Evolutionary conservation across 1,139 yeast genomes (phyloP), one percentile per base, ranked within the genome.

Genomic region (Lodderomyces orthopsilosis): DNA sequence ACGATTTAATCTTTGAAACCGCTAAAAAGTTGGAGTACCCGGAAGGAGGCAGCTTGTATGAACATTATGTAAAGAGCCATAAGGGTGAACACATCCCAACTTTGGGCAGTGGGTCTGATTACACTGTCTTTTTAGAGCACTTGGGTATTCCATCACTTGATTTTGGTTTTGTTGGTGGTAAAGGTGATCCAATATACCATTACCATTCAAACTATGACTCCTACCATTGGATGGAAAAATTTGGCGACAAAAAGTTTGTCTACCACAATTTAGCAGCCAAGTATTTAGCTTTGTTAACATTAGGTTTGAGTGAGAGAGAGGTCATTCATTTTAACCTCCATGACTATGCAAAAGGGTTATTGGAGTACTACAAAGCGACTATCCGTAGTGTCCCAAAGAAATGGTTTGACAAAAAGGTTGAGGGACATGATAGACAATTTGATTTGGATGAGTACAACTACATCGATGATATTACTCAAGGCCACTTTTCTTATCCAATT

Each of bases 201-300:
- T 65, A 68, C 44, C 83, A 83, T 57, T 82, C 90, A 7, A 73
- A 70, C 43, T 81, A 70, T 54, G 89, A 83, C 54, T 74, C 83
- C 6, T 65, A 66, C 42, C 59, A 73, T 45, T 83, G 86, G 83
- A 65, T 83, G 62, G 65, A 71, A 27, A 62, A 64, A n/a, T 71
- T 63, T 53, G 74, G 77, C 14, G 91, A 84, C 56, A 75, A 78
- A 10, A 76, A 72, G 0, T 78, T 75, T 49, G 66, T 69, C 18
- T 65, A 65, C 46, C 90, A 83, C 51, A 77, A 74, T 50, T 66
- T 77, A 17, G 59, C 81, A 44, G 80, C 89, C 3, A 80, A 79
- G 53, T 79, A 76, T 55, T 62, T 77, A 43, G 85, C 89, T 0
- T 65, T 83, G 43, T 58, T 81, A 13, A 65, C 75, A 1, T 62